Percentiles rank a stretch among this genome's conserved stretches.
Conservation (phyloP, 2,329 filamentous ascomycete genomes). For the Claviceps sorghi region DNA sequence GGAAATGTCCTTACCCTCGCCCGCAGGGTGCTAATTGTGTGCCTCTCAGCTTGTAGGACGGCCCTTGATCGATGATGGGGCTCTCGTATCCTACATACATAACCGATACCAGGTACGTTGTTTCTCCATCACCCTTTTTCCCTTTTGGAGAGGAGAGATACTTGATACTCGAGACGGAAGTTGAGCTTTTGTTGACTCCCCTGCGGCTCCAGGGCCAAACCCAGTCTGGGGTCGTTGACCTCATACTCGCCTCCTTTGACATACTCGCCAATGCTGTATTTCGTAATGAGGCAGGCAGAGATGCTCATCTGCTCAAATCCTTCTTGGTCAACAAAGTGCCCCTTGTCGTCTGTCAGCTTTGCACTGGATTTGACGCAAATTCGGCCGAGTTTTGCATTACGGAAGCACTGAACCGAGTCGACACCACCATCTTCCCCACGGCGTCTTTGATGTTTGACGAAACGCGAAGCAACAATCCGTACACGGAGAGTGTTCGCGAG, state of each 20-base stretch:
- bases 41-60: slow-evolving; percentile 56
- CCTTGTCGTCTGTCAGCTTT: slow-evolving; percentile 36
- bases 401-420: slow-evolving; percentile 64
- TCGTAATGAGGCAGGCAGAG: slow-evolving; percentile 37
- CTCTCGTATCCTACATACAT: slow-evolving; percentile 65
- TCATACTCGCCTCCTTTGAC: slow-evolving; percentile 82
- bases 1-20: neutral
- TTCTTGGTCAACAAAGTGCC: slow-evolving; percentile 64
- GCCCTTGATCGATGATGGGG: slow-evolving; percentile 68
- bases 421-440: slow-evolving; percentile 59
- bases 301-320: slow-evolving; percentile 64
- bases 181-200: slow-evolving; percentile 1
- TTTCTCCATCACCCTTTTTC: neutral
- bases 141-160: neutral
- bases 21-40: neutral
- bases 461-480: slow-evolving; percentile 40
- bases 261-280: slow-evolving; percentile 77
- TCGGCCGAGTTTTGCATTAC: slow-evolving; percentile 56
- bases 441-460: slow-evolving; percentile 45
- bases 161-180: neutral
- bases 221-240: slow-evolving; percentile 62
- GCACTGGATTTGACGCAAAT: slow-evolving; percentile 48
- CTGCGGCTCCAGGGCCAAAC: slow-evolving; percentile 48
- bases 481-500: slow-evolving; percentile 44
- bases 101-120: slow-evolving; percentile 61